Base-by-base conservation (phyloP, 2,329 filamentous ascomycete genomes). In the Trichoderma atroviride region DNA sequence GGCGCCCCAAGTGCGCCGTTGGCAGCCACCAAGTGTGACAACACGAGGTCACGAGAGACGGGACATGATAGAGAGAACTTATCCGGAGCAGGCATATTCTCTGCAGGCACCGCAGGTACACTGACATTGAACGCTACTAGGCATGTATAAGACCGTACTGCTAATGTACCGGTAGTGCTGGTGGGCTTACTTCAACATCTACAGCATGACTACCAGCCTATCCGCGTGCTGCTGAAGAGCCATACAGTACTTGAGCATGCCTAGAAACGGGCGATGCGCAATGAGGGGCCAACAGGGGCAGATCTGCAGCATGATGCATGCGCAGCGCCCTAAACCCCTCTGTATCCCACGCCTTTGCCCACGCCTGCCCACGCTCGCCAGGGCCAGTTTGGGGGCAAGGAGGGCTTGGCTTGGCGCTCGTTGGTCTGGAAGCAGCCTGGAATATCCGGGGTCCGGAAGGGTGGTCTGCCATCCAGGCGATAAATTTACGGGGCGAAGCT, bases 281-380 rank as follows among this genome's bases (percentile, higher is more conserved):
- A 66, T 52, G 63, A 66, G 63, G 63, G 63, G 63, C 57, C 65
- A 68, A 50, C 65, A 68, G 65, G 65, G 61, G 65, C 22, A 68
- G 68, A 69, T 69, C 68, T 69, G 68, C 68, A 66, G 68, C 50
- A 60, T 66, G 60, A 35, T 69, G 68, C 68, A 69, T 66, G 47
- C 29, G 68, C 59, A 66, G 61, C 56, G 53, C 68, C 68, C 43
- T 27, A 56, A 59, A 27, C 61, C 68, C 68, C 68, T 66, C 62
- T 57, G 40, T 59, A 55, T 64, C 68, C 68, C 68, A 69, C 68
- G 68, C 22, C 63, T 43, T 43, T 59, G 59, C 58, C 68, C 59
- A 69, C 59, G 68, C 43, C 43, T 31, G 55, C 56, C 65, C 57
- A 68, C 56, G 56, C 64, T 67, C n/a, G 4, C n/a, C 43, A 68